These are phyloP conservation scores for Aspergillus hancockii DNA, from an alignment of 495 filamentous ascomycete species.

Conservation along the genomic window DNA sequence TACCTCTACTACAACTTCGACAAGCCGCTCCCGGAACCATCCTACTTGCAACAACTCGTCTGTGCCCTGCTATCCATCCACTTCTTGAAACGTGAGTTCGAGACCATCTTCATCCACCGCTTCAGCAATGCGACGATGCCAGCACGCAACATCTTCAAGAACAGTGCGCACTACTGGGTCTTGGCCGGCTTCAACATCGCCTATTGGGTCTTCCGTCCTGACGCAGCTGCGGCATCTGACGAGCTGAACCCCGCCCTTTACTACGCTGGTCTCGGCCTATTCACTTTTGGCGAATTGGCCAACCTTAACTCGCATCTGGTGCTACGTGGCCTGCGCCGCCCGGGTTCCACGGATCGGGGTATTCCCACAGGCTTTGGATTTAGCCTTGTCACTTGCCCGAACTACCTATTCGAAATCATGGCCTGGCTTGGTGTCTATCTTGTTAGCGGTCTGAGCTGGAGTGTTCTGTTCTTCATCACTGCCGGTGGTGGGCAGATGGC, in stretches of 20 bases:
- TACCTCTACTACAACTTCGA: constrained; percentile 68
- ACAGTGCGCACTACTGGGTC: constrained; percentile 88
- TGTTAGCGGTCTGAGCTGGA: constrained; percentile 72
- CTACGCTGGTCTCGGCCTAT: constrained; percentile 68
- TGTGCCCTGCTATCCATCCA: constrained; percentile 72
- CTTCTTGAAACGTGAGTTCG: constrained; percentile 93
- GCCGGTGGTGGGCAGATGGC: constrained; percentile 75
- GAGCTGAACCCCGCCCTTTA: constrained; percentile 49
- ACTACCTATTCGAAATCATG: constrained; percentile 91
- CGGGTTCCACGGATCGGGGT: constrained; percentile 80
- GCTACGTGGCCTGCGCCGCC: constrained; percentile 70
- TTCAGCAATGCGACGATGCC: constrained; percentile 96
- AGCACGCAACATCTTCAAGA: constrained; percentile 82
- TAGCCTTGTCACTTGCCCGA: constrained; percentile 85
- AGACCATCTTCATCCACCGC: constrained; percentile 92
- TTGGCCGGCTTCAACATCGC: constrained; percentile 80
- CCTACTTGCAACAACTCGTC: constrained; percentile 67
- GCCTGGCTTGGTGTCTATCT: constrained; percentile 80
- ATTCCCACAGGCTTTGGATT: constrained; percentile 91
- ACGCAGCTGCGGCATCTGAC: constrained; percentile 53
- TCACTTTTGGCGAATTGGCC: constrained; percentile 69
- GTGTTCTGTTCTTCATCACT: constrained; percentile 68
- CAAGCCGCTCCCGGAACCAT: constrained; percentile 51
- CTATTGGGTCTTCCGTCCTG: constrained; percentile 80
- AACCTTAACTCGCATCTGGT: constrained; percentile 80